These are phyloP conservation scores for Monosporozyma unispora DNA, from an alignment of 805 yeast genomes.

Conservation along the genomic window DNA sequence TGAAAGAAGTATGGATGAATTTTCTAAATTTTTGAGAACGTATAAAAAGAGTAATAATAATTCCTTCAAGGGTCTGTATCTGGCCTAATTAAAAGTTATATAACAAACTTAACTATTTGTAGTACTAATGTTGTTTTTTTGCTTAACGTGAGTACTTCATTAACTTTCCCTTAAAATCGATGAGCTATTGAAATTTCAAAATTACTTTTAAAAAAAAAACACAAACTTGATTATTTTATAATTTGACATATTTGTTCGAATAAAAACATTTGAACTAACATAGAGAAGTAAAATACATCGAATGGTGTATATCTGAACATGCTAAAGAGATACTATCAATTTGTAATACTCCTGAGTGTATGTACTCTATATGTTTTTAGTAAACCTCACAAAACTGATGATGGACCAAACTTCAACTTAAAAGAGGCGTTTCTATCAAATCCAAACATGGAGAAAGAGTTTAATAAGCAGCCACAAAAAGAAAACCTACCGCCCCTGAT, in stretches of 20 bases:
- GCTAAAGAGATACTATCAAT: background rate
- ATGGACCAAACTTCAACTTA: background rate
- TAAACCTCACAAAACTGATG: background rate
- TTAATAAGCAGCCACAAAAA: background rate
- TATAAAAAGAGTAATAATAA: slow-evolving; percentile 18
- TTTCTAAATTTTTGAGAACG: slow-evolving; percentile 15
- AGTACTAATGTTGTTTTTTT: background rate
- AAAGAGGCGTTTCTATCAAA: background rate
- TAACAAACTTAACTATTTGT: slow-evolving; percentile 4
- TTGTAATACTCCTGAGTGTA: background rate
- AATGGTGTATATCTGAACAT: background rate
- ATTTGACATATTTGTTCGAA: background rate
- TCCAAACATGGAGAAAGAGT: background rate
- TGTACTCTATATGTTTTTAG: background rate
- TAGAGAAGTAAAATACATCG: background rate
- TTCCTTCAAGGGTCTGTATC: slow-evolving; percentile 7
- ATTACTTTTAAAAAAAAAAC: background rate
- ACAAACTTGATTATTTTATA: background rate
- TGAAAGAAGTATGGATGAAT: slow-evolving; percentile 4
- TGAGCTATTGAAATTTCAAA: background rate
- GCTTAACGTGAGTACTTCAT: background rate
- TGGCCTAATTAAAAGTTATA: background rate
- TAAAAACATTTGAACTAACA: no score
- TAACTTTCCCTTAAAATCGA: background rate
- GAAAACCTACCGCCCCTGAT: slow-evolving; percentile 20